Conservation (phyloP, 1,284 basidiomycete genomes). For the Malassezia equina region DNA sequence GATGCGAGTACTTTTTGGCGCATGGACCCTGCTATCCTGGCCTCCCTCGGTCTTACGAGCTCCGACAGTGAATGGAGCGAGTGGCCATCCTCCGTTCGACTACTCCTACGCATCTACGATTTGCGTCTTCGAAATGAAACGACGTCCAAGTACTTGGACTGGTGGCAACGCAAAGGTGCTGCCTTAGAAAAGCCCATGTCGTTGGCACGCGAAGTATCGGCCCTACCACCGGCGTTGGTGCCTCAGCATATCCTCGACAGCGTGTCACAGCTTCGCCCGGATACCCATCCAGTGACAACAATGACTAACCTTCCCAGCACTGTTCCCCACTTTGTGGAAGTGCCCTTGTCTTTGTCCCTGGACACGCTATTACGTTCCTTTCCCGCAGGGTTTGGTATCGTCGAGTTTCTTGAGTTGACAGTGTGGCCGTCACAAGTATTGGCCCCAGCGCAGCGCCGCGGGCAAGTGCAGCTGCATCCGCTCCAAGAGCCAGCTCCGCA, state of each 20-base stretch:
- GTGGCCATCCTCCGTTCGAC: neutral
- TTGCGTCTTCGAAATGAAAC: constrained; percentile 16
- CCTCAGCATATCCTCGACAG: constrained; percentile 9
- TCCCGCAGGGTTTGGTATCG: constrained; percentile 6
- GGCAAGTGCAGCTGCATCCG: neutral
- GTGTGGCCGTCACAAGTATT: constrained; percentile 1
- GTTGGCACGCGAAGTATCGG: neutral
- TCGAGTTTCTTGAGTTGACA: constrained; percentile 11
- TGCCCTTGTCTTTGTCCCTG: neutral
- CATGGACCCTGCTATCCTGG: neutral
- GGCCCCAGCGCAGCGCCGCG: neutral
- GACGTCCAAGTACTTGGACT: constrained; percentile 10
- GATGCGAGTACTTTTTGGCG: neutral
- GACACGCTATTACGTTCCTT: constrained; percentile 3
- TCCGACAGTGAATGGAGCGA: neutral
- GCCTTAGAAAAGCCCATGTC: neutral
- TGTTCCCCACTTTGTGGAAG: neutral
- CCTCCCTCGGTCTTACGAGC: neutral
- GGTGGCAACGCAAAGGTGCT: constrained; percentile 15
- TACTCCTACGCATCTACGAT: constrained; percentile 8
- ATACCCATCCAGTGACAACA: neutral
- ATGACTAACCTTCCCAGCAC: neutral
- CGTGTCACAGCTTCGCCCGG: constrained; percentile 3
- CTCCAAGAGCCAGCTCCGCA: neutral
- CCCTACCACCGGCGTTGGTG: neutral